Conservation (phyloP, 2,329 filamentous ascomycete species). For the Penicillium fuscoglaucum region DNA sequence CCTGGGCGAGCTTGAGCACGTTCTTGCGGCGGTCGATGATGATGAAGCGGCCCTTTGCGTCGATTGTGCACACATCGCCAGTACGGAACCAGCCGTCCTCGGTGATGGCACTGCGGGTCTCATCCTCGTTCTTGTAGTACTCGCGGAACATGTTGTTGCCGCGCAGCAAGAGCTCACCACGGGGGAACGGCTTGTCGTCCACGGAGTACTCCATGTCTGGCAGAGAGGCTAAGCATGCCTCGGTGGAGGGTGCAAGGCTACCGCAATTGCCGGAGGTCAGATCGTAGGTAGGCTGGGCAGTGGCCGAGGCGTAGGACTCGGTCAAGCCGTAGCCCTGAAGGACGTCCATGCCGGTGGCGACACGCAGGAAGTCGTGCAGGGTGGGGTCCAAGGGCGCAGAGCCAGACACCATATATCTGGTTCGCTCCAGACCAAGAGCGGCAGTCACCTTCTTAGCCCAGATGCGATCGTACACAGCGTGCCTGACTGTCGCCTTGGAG, state of each 20-base stretch:
- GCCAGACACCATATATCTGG: slow-evolving; percentile 75
- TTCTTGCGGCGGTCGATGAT: slow-evolving; percentile 99
- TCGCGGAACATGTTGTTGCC: slow-evolving; percentile 78
- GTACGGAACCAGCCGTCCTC: slow-evolving; percentile 96
- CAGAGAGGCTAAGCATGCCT: slow-evolving; percentile 80
- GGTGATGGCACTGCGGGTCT: slow-evolving; percentile 79
- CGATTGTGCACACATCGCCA: slow-evolving; percentile 84
- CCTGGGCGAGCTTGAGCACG: slow-evolving; percentile 96
- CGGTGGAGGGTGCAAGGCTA: slow-evolving; percentile 63
- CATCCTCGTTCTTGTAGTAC: slow-evolving; percentile 87
- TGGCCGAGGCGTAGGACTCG: slow-evolving; percentile 79
- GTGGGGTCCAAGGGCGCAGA: slow-evolving; percentile 87
- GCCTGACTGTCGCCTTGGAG: slow-evolving; percentile 67
- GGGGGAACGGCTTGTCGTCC: slow-evolving; percentile 83
- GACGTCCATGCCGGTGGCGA: slow-evolving; percentile 76
- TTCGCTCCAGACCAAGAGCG: slow-evolving; percentile 77
- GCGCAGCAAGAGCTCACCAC: slow-evolving; percentile 83
- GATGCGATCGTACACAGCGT: slow-evolving; percentile 62
- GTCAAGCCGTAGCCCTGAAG: slow-evolving; percentile 91
- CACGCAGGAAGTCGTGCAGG: slow-evolving; percentile 83
- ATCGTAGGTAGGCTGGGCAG: slow-evolving; percentile 70
- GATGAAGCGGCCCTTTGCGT: slow-evolving; percentile 80
- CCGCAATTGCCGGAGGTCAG: slow-evolving; percentile 80
- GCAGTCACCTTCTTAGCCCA: slow-evolving; percentile 85
- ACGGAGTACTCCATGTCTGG: slow-evolving; percentile 92